Conservation (phyloP, 2,329 filamentous ascomycete species). For the Aspergillus piperis region DNA sequence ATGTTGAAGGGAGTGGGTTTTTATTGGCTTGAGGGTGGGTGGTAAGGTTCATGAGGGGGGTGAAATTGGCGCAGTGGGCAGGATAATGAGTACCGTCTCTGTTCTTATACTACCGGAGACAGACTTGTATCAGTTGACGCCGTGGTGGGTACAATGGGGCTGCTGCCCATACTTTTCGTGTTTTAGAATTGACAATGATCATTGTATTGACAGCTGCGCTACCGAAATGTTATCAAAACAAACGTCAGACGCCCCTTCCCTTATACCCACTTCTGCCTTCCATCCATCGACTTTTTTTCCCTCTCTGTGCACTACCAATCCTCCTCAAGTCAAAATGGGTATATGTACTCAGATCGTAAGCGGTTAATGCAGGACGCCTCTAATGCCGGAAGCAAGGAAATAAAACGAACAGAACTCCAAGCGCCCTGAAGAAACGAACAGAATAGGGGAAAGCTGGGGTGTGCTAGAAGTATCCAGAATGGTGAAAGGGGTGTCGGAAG, state of each 20-base stretch:
- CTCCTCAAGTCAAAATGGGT: constrained; percentile 6
- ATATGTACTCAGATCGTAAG: constrained; percentile 4
- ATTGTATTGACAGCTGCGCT: constrained; percentile 3
- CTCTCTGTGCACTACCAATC: not conserved
- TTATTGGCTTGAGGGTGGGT: no score
- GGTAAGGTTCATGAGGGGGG: not conserved
- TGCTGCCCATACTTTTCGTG: not conserved
- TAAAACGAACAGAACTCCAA: not conserved
- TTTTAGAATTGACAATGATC: not conserved
- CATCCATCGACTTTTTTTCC: not conserved
- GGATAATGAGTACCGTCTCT: no score
- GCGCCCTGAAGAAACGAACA: not conserved
- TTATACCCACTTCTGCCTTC: constrained; percentile 2
- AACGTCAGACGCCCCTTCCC: constrained; percentile 1
- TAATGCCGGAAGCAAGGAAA: not conserved
- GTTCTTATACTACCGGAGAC: not conserved
- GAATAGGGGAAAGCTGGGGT: constrained; percentile 12
- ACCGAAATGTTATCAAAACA: constrained; percentile 8
- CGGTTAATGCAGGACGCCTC: constrained; percentile 6
- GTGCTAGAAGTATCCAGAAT: constrained; percentile 3
- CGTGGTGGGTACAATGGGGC: not conserved
- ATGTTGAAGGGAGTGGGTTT: no score
- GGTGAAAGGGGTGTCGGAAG: not conserved
- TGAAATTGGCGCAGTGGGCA: not conserved
- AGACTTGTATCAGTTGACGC: not conserved